Evolutionary conservation across 805 yeast genomes (phyloP).

Genomic region (Candida orba): DNA sequence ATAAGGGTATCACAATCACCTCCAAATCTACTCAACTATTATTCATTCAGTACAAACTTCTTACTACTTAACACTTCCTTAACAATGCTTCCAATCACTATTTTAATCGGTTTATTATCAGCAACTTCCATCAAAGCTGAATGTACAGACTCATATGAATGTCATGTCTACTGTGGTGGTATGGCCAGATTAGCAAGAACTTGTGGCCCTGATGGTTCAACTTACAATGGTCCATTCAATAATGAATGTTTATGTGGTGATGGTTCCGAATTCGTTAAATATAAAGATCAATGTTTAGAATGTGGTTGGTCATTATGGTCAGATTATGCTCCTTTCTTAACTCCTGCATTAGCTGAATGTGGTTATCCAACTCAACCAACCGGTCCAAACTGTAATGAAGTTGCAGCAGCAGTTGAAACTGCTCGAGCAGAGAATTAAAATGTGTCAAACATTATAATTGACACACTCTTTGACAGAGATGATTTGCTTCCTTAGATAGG

Average conservation of each 20-base stretch:
- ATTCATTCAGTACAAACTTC: no score
- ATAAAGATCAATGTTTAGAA: constrained; percentile 3
- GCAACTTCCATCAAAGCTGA: not conserved
- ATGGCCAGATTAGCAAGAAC: not conserved
- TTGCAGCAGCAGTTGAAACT: not conserved
- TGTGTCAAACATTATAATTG: no score
- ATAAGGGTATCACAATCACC: no score
- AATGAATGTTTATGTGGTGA: constrained; percentile 7
- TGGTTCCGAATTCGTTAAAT: constrained; percentile 1
- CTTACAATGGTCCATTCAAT: constrained; percentile 5
- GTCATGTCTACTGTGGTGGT: not conserved
- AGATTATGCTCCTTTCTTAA: constrained; percentile 1
- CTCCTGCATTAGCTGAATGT: constrained; percentile 6
- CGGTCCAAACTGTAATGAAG: constrained; percentile 1
- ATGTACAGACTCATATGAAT: not conserved
- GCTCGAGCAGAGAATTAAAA: not conserved
- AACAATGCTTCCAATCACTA: no score
- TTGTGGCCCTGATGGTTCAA: not conserved
- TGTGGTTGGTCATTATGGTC: constrained; percentile 10
- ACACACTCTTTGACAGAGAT: no score
- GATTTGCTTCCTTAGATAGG: no score
- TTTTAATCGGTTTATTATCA: no score
- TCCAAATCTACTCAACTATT: no score
- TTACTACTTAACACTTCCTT: no score
- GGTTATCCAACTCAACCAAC: constrained; percentile 7